These are phyloP conservation scores for Talaromyces pinophilus DNA, from an alignment of 2,329 filamentous ascomycete genomes.

Conservation along the genomic window DNA sequence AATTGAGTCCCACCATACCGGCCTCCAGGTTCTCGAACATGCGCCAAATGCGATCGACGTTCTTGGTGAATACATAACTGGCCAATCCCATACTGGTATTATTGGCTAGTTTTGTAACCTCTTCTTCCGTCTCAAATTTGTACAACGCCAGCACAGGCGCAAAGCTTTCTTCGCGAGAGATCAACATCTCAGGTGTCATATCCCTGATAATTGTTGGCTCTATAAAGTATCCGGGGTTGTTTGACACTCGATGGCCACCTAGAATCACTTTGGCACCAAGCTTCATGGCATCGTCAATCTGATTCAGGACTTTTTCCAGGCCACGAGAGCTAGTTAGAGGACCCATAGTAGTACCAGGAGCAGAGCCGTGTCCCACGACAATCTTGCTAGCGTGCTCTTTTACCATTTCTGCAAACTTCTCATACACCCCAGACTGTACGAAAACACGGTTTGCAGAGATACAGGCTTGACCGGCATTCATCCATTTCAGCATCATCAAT, in stretches of 20 bases:
- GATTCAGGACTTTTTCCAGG: constrained; percentile 56
- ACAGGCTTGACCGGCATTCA: constrained; percentile 45
- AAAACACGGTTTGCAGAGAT: constrained; percentile 50
- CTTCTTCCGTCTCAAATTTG: constrained; percentile 66
- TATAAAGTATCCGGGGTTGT: constrained; percentile 68
- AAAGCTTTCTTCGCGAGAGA: constrained; percentile 64
- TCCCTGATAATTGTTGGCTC: constrained; percentile 66
- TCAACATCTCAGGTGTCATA: constrained; percentile 60
- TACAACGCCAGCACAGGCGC: constrained; percentile 65
- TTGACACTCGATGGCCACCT: constrained; percentile 54
- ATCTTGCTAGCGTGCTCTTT: constrained; percentile 55
- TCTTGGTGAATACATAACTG: constrained; percentile 69
- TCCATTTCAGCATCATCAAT: constrained; percentile 37
- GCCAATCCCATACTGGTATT: constrained; percentile 66
- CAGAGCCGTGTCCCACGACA: constrained; percentile 62
- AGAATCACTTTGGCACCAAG: constrained; percentile 65
- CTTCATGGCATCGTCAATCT: constrained; percentile 65
- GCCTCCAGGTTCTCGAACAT: constrained; percentile 68
- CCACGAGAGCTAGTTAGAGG: constrained; percentile 60
- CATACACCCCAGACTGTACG: constrained; percentile 48
- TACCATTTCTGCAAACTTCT: constrained; percentile 58
- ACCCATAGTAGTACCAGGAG: constrained; percentile 59
- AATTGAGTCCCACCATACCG: constrained; percentile 69
- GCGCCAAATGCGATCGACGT: constrained; percentile 65
- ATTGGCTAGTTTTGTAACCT: constrained; percentile 62